A percentile compares a stretch with the other conserved stretches of the same genome.
These are phyloP conservation scores for Alternaria arbusti DNA, from an alignment of 2,329 filamentous ascomycete genomes.

Conservation along the genomic window DNA sequence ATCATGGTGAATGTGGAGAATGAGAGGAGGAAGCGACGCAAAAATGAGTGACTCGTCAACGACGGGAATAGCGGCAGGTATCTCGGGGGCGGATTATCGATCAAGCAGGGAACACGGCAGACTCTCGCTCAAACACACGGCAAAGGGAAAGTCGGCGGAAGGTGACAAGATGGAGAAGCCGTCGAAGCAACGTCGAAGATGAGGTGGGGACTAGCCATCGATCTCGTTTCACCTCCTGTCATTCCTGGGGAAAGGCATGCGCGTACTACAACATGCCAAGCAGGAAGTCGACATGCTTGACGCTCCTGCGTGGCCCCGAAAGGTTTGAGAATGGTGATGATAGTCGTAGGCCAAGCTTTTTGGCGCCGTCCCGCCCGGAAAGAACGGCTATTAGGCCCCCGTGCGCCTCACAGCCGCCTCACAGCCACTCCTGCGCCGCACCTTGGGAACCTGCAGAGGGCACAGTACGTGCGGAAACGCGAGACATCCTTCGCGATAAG, in stretches of 20 bases:
- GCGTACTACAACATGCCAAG: constrained; percentile 19
- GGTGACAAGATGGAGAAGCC: background rate
- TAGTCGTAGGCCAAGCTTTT: constrained; percentile 15
- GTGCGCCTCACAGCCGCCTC: background rate
- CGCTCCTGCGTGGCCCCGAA: background rate
- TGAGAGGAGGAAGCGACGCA: constrained; percentile 5
- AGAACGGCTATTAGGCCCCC: constrained; percentile 11
- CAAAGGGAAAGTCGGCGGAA: background rate
- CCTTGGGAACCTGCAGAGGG: background rate
- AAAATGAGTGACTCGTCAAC: constrained; percentile 1
- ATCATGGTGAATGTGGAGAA: constrained; percentile 23
- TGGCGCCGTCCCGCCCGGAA: constrained; percentile 14
- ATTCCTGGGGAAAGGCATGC: constrained; percentile 11
- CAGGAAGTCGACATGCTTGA: background rate
- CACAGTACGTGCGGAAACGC: background rate
- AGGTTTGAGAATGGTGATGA: constrained; percentile 18
- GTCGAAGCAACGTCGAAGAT: background rate
- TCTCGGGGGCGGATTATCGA: background rate
- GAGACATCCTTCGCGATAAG: background rate
- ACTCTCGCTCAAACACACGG: background rate
- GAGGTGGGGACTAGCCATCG: background rate
- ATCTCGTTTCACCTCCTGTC: constrained; percentile 2
- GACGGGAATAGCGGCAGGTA: background rate
- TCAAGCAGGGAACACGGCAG: constrained; percentile 1
- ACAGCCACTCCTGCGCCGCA: constrained; percentile 10